These are phyloP conservation scores for Gryganskiella cystojenkinii DNA, from an alignment of 192 early-diverging fungal species.

Conservation along the genomic window DNA sequence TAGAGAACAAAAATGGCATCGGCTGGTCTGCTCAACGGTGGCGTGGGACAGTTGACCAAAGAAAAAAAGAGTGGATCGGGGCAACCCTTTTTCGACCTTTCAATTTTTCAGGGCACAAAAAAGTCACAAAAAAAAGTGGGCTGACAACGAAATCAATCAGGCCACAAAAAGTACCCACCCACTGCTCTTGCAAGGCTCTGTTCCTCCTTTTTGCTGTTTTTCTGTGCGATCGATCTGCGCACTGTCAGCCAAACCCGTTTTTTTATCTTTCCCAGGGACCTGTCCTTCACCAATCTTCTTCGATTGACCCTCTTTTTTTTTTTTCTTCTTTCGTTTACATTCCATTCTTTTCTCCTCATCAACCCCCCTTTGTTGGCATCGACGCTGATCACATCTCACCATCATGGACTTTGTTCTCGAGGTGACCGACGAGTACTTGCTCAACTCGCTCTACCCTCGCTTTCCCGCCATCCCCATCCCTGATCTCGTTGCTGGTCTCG, in stretches of 20 bases:
- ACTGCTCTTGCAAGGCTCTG: too few relatives aligned
- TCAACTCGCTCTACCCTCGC: slow-evolving; percentile 69
- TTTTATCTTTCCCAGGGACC: background rate
- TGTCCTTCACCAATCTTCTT: background rate
- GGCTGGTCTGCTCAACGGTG: too few relatives aligned
- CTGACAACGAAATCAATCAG: slow-evolving; percentile 7
- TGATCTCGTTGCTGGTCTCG: slow-evolving; percentile 53
- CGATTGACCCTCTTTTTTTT: slow-evolving; percentile 6
- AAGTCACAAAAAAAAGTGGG: slow-evolving; percentile 16
- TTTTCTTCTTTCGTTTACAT: slow-evolving; percentile 12
- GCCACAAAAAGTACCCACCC: too few relatives aligned
- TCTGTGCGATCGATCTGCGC: too few relatives aligned
- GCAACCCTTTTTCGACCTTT: too few relatives aligned
- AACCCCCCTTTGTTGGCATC: background rate
- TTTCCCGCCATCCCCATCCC: slow-evolving; percentile 55
- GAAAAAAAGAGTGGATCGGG: background rate
- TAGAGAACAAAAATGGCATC: too few relatives aligned
- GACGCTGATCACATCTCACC: slow-evolving; percentile 14
- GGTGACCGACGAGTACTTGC: slow-evolving; percentile 69
- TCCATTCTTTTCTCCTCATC: slow-evolving; percentile 15
- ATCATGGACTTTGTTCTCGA: slow-evolving; percentile 76
- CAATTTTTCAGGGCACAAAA: too few relatives aligned
- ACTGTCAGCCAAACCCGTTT: slow-evolving; percentile 10
- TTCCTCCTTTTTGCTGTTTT: too few relatives aligned
- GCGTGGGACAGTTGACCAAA: background rate